These are phyloP conservation scores for Capsella bursapastoris DNA, from an alignment of 345 rosid genomes.

Conservation along the genomic window DNA sequence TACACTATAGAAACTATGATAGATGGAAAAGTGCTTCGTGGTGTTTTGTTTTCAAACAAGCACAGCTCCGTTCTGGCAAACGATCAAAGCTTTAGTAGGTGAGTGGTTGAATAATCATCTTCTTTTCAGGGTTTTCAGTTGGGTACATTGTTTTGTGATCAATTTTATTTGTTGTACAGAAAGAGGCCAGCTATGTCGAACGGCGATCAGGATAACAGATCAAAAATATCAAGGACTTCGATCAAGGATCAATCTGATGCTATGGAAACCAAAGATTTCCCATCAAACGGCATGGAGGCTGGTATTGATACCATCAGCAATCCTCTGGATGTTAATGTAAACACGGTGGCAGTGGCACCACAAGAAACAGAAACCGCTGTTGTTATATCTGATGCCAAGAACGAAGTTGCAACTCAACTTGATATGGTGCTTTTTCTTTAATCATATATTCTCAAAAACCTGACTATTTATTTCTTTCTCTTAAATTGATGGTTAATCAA, in stretches of 20 bases:
- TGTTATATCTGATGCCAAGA: constrained; percentile 16
- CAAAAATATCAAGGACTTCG: constrained; percentile 34
- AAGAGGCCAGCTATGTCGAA: constrained; percentile 43
- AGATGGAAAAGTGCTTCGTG: constrained; percentile 86
- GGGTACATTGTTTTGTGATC: constrained; percentile 29
- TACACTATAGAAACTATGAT: constrained; percentile 83
- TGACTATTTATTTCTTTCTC: constrained; percentile 4
- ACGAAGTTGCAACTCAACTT: constrained; percentile 30
- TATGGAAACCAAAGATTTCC: constrained; percentile 24
- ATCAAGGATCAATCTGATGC: constrained; percentile 34
- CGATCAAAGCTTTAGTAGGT: constrained; percentile 38
- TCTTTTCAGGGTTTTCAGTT: not conserved
- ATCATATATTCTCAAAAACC: constrained; percentile 15
- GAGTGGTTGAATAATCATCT: constrained; percentile 12
- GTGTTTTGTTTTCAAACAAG: constrained; percentile 79
- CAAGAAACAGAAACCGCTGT: constrained; percentile 28
- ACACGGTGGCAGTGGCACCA: constrained; percentile 24
- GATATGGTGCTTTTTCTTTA: constrained; percentile 30
- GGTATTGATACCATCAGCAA: constrained; percentile 28
- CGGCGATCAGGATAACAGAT: constrained; percentile 32
- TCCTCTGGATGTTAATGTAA: constrained; percentile 30
- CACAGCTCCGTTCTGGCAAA: constrained; percentile 44
- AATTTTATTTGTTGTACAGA: constrained; percentile 15
- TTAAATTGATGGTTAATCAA: not conserved
- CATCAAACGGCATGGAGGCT: constrained; percentile 28